Percentiles rank a stretch among this genome's conserved stretches.
These are phyloP conservation scores for Leishmania turanica DNA, from an alignment of 208 protist species.

Conservation along the genomic window DNA sequence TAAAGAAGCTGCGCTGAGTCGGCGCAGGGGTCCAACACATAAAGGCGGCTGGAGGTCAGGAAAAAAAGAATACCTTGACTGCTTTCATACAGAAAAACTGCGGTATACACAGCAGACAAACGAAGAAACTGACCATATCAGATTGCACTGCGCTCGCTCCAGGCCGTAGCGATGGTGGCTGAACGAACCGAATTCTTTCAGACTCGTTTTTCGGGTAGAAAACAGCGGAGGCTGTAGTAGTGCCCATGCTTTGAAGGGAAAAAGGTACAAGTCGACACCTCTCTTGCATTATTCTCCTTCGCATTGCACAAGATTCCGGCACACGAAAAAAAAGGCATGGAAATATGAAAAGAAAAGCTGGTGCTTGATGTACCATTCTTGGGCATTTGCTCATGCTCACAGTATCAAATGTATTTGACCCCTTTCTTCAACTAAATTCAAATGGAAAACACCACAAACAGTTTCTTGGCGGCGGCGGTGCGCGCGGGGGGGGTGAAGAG, in stretches of 20 bases:
- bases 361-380: neutral
- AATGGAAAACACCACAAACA: neutral
- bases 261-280: neutral
- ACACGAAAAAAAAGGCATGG: neutral
- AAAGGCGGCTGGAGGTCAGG: neutral
- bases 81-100: neutral
- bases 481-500: neutral
- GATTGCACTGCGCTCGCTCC: neutral
- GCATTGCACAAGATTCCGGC: neutral
- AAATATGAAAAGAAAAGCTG: neutral
- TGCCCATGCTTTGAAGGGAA: neutral
- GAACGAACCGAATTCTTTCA: neutral
- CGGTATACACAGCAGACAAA: neutral
- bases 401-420: neutral
- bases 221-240: neutral
- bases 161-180: neutral
- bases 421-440: neutral
- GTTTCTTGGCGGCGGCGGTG: neutral
- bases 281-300: neutral
- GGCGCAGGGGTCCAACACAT: neutral
- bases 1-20: neutral
- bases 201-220: neutral
- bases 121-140: neutral
- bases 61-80: neutral
- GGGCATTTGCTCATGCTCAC: neutral